phyloP scores from a whole-genome alignment of 352 stramenopile genomes.

The Globisporangium nunn region DNA sequence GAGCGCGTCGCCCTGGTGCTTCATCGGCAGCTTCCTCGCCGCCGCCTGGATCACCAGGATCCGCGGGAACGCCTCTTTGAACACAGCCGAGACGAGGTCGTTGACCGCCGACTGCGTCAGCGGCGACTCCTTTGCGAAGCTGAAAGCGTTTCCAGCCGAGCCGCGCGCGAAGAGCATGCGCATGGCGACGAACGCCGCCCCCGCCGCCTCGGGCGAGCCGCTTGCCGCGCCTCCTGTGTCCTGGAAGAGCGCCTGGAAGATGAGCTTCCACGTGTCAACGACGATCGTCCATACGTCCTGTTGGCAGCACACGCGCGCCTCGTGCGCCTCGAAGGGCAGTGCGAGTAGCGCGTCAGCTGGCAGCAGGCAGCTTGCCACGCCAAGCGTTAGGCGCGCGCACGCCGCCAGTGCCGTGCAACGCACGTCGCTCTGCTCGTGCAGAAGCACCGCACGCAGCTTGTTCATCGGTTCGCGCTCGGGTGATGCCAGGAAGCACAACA shows the following conservation, averaged over 20 bases:
- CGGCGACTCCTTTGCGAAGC: slow-evolving; percentile 22
- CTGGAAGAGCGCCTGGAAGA: slow-evolving; percentile 50
- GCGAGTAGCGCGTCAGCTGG: slow-evolving; percentile 48
- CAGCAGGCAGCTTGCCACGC: slow-evolving; percentile 34
- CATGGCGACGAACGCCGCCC: slow-evolving; percentile 51
- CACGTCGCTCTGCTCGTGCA: slow-evolving; percentile 60
- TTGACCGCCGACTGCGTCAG: slow-evolving; percentile 45
- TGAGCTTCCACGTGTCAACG: slow-evolving; percentile 75
- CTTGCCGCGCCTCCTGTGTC: neutral
- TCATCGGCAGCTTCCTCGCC: slow-evolving; percentile 42
- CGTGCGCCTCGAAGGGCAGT: slow-evolving; percentile 81
- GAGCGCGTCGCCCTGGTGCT: slow-evolving; percentile 51
- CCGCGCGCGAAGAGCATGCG: slow-evolving; percentile 49
- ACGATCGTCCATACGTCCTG: slow-evolving; percentile 75
- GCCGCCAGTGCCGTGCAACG: slow-evolving; percentile 50
- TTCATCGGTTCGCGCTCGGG: slow-evolving; percentile 74
- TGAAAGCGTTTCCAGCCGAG: slow-evolving; percentile 24
- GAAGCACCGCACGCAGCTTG: slow-evolving; percentile 56
- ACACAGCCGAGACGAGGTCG: slow-evolving; percentile 52
- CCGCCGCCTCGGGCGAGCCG: slow-evolving; percentile 18
- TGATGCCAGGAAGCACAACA: slow-evolving; percentile 57
- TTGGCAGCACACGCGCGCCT: slow-evolving; percentile 71
- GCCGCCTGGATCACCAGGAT: slow-evolving; percentile 35
- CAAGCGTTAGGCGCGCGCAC: slow-evolving; percentile 46
- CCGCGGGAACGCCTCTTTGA: slow-evolving; percentile 58